Percentiles rank a stretch among this genome's conserved stretches.
These are phyloP conservation scores for Stentor roeselii DNA, from an alignment of 73 alveolate species.

Conservation along the genomic window DNA sequence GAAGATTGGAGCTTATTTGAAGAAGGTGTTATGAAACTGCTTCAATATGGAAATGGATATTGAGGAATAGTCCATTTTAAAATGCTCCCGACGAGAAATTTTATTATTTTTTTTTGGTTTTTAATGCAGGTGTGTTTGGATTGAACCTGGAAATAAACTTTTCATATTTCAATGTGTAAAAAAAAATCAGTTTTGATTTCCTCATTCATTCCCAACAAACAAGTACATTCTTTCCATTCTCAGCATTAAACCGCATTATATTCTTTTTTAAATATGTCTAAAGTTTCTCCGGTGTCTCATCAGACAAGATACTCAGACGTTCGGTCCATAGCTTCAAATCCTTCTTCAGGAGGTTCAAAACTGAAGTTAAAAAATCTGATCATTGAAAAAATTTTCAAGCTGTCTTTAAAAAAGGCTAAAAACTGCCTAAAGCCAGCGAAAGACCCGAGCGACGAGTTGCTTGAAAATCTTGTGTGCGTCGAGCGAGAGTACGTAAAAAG, in stretches of 20 bases:
- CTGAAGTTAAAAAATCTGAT: not conserved
- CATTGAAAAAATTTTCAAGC: no score
- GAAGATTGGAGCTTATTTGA: no score
- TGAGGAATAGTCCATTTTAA: no score
- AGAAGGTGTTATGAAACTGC: no score
- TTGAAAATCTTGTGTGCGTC: not conserved
- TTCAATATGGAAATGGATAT: no score
- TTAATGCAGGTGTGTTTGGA: no score
- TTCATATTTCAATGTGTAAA: no score
- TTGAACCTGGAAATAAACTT: not conserved
- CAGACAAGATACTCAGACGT: not conserved
- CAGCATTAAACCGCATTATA: not conserved
- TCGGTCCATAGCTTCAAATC: not conserved
- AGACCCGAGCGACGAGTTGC: not conserved
- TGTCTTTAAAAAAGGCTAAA: not conserved
- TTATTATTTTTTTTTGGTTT: no score
- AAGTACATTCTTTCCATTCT: not conserved
- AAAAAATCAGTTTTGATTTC: not conserved
- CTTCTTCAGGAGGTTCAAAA: not conserved
- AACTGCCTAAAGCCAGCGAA: not conserved
- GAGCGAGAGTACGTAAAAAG: not conserved
- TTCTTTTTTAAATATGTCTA: not conserved
- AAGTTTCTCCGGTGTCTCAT: not conserved
- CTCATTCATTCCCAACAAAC: not conserved
- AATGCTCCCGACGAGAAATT: no score